Percentiles rank a stretch among this genome's conserved stretches.
phyloP scores from a whole-genome alignment of 352 stramenopile genomes.

The Globisporangium viniferum region DNA sequence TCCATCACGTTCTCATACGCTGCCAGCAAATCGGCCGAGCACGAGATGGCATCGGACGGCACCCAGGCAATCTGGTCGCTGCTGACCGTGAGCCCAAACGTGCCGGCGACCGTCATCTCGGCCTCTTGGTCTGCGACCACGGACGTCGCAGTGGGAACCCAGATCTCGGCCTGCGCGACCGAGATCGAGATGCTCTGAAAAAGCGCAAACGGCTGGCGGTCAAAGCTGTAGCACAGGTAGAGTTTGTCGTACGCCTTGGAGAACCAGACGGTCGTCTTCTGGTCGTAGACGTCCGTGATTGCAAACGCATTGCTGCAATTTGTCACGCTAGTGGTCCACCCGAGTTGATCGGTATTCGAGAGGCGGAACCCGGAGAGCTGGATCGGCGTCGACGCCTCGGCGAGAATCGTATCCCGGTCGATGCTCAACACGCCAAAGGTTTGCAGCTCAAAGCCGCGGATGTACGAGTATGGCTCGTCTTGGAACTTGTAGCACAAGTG shows the following conservation, averaged over 20 bases:
- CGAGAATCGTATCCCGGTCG: constrained; percentile 41
- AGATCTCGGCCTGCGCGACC: constrained; percentile 49
- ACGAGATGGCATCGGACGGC: constrained; percentile 38
- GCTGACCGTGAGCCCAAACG: constrained; percentile 61
- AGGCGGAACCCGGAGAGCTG: constrained; percentile 52
- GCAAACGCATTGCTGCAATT: constrained; percentile 35
- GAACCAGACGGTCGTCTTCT: constrained; percentile 31
- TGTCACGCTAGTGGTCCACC: constrained; percentile 41
- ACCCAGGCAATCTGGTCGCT: constrained; percentile 61
- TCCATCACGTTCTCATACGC: constrained; percentile 40
- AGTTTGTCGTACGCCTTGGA: constrained; percentile 30
- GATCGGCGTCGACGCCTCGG: constrained; percentile 36
- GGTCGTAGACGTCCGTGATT: constrained; percentile 29
- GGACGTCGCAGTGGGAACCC: constrained; percentile 36
- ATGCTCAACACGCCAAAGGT: constrained; percentile 48
- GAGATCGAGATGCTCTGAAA: constrained; percentile 33
- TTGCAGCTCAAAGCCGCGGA: constrained; percentile 34
- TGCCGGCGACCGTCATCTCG: constrained; percentile 38
- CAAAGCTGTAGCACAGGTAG: constrained; percentile 65
- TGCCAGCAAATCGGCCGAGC: constrained; percentile 26
- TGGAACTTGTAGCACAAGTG: constrained; percentile 75
- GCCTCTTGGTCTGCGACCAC: constrained; percentile 51
- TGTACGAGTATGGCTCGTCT: constrained; percentile 54
- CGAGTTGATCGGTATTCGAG: constrained; percentile 42
- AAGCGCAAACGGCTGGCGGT: constrained; percentile 49